Conservation (phyloP, 2,329 filamentous ascomycete genomes). For the Ceratocystis papillata region DNA sequence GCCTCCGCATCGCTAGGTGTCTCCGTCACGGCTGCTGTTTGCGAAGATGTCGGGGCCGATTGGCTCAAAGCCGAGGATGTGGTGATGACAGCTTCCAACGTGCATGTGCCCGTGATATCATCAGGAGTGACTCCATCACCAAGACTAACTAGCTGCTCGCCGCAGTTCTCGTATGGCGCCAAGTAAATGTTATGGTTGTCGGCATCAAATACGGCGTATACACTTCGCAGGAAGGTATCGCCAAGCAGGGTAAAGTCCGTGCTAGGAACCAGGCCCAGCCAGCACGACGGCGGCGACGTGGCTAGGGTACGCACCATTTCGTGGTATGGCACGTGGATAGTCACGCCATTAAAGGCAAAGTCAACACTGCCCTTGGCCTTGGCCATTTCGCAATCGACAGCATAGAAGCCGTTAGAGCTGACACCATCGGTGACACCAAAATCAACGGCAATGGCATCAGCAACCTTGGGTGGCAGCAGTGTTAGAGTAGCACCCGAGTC, state of each 20-base stretch:
- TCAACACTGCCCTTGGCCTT: slow-evolving; percentile 36
- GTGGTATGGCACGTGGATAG: slow-evolving; percentile 40
- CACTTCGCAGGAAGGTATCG: slow-evolving; percentile 44
- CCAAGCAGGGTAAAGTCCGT: slow-evolving; percentile 41
- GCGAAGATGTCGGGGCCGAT: not conserved
- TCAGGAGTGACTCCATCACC: slow-evolving; percentile 19
- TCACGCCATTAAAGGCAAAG: slow-evolving; percentile 41
- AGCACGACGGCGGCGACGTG: slow-evolving; percentile 33
- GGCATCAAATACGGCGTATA: slow-evolving; percentile 45
- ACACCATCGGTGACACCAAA: slow-evolving; percentile 36
- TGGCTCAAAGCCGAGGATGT: not conserved
- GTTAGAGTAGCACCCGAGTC: slow-evolving; percentile 62
- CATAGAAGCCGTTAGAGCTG: slow-evolving; percentile 38
- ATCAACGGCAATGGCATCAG: slow-evolving; percentile 39
- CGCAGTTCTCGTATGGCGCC: slow-evolving; percentile 43
- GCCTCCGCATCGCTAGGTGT: not conserved
- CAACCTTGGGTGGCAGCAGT: slow-evolving; percentile 50
- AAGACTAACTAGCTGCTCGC: slow-evolving; percentile 27
- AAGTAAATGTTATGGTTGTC: slow-evolving; percentile 40
- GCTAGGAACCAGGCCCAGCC: slow-evolving; percentile 41
- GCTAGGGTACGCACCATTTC: slow-evolving; percentile 34
- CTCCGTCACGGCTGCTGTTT: not conserved
- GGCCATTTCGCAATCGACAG: slow-evolving; percentile 38
- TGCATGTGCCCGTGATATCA: slow-evolving; percentile 23
- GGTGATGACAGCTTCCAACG: not conserved